Evolutionary conservation across 108 stramenopile genomes (phyloP), one percentile per base, ranked within the genome.

Genomic region (Epipyxis sp.): DNA sequence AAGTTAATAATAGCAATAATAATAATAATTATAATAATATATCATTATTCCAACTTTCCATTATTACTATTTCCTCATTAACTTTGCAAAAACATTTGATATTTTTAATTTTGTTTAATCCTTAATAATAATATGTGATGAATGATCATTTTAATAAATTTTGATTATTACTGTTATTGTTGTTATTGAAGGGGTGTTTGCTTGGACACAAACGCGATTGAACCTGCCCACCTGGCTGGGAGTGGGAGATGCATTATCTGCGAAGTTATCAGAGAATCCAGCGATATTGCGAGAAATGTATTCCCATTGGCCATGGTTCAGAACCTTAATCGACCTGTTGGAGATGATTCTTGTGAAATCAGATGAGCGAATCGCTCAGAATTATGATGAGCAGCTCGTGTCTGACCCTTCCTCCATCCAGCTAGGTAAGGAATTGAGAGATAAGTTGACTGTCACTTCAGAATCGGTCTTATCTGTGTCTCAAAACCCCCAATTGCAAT

Each of bases 221-320:
- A 90, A 95, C 77, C 82, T 98, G 39, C 92, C 94, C n/a, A 93
- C 97, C 20, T 98, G 97, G 97, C 87, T 98, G 30, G 97, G 97
- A 2, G 94, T 98, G 34, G 94, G 92, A 25, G 92, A 89, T 40
- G 96, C 91, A 25, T 78, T 98, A 62, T 69, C 59, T 13, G 69
- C 42, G 0, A 69, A 79, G 25, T 44, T 41, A 30, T 40, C 76
- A 10, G 72, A 67, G 2, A 90, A 93, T 29, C 69, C 80, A 65
- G 78, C 68, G 59, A 74, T 80, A 20, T 78, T 98, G 44, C 80
- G 83, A 57, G 90, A 90, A 39, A 98, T 98, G 97, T 95, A 95
- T 86, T 67, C 87, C 40, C 62, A 92, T 50, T 98, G 97, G 97
- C 94, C 94, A 0, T 95, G 94, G 91, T 96, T 98, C 86, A 83